Conservation (phyloP, 306 rosid genomes). For the Fagus sylvatica region DNA sequence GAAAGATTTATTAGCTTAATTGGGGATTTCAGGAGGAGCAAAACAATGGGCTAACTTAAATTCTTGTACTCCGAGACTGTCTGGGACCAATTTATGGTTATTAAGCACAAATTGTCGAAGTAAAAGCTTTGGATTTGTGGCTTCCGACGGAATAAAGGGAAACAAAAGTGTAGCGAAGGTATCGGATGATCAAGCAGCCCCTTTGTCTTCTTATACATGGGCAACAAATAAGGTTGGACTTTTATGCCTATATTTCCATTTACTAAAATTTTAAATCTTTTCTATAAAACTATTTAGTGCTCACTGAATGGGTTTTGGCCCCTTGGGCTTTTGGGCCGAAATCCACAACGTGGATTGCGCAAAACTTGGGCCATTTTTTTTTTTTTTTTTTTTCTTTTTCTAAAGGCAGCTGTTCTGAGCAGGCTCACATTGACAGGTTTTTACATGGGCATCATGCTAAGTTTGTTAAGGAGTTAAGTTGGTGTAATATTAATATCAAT, state of each 20-base stretch:
- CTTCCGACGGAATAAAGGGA: neutral
- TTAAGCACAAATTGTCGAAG: neutral
- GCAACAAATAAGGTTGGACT: neutral
- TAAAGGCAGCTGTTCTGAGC: no score
- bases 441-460: no score
- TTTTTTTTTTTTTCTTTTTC: neutral
- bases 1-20: neutral
- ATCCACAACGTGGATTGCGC: neutral
- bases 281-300: no score
- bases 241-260: neutral
- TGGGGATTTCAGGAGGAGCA: slow-evolving; percentile 30
- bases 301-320: no score
- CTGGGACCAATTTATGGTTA: neutral
- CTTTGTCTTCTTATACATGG: slow-evolving; percentile 16
- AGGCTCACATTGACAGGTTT: no score
- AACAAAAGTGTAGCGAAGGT: slow-evolving; percentile 10
- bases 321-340: neutral
- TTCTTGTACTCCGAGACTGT: neutral
- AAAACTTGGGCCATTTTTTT: neutral
- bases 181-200: slow-evolving; percentile 36
- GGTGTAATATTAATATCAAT: no score
- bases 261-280: no score
- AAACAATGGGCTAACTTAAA: neutral
- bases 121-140: slow-evolving; percentile 19
- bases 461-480: no score